phyloP scores from a whole-genome alignment of 2,329 filamentous ascomycete species.

The Tetracladium maxilliforme region DNA sequence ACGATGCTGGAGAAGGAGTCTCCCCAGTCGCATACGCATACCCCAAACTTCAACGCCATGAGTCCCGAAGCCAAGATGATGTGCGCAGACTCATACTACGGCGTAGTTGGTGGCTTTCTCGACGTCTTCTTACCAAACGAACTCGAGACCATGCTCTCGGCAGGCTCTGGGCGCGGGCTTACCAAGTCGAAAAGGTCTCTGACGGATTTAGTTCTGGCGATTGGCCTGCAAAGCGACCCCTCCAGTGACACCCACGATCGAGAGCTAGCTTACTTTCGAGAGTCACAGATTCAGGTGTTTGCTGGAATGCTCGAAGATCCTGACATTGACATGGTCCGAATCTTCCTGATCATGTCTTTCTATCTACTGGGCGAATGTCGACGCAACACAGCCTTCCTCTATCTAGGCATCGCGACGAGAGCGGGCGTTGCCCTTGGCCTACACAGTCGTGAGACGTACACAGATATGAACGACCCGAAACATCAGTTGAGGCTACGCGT shows the following conservation, averaged over 20 bases:
- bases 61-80: slow-evolving; percentile 10
- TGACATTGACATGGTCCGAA: slow-evolving; percentile 32
- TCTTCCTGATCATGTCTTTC: slow-evolving; percentile 40
- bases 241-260: slow-evolving; percentile 13
- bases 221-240: slow-evolving; percentile 31
- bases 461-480: slow-evolving; percentile 1
- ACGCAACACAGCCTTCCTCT: slow-evolving; percentile 47
- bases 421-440: slow-evolving; percentile 41
- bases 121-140: not conserved
- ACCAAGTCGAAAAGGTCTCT: not conserved
- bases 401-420: slow-evolving; percentile 41
- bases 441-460: slow-evolving; percentile 22
- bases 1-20: slow-evolving; percentile 35
- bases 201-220: slow-evolving; percentile 29
- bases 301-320: slow-evolving; percentile 36
- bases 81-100: not conserved
- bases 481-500: slow-evolving; percentile 18
- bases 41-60: slow-evolving; percentile 15
- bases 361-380: slow-evolving; percentile 44
- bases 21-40: slow-evolving; percentile 14
- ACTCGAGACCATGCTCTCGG: too few species aligned
- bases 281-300: slow-evolving; percentile 30
- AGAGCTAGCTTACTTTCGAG: slow-evolving; percentile 26
- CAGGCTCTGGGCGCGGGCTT: not conserved
- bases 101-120: not conserved